Base-by-base conservation (phyloP, 1,284 basidiomycete species). In the Apiotrichum domesticum region DNA sequence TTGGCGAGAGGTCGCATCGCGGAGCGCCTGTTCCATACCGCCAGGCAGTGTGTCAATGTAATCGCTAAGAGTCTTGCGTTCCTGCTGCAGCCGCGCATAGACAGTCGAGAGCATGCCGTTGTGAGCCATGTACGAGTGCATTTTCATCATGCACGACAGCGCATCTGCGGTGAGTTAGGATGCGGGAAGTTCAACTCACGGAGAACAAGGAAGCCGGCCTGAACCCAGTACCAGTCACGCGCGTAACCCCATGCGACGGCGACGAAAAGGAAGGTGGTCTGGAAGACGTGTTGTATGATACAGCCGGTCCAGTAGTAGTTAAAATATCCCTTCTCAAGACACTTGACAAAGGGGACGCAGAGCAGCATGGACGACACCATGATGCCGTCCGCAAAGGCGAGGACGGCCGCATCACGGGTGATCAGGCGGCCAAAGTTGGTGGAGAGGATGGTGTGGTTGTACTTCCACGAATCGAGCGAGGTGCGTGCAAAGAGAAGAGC, bases 211-310 rank as follows among this genome's bases (percentile, higher is more conserved):
- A 93, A 98, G 7, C 94, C 94, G 0, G 91, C 91, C 74, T 98
- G 95, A 1, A 98, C 94, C 94, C 95, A 97, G 41, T 91, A 92
- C 94, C 93, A 98, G 65, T 92, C 83, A 53, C 90, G 86, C 41
- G 75, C 69, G 43, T 68, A 73, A 2, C 75, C 75, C 72, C 73
- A 75, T 63, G 70, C 73, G 32, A 96, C 81, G 2, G 87, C 87
- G 13, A 80, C 76, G 35, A 80, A 81, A 10, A 96, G 80, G 33
- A 90, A 83, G 0, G 77, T 66, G 0, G 86, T 83, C 74, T 96
- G 92, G 59, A 86, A 82, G 9, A 81, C 42, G 72, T 95, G 90
- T 67, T 96, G 93, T 3, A 95, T 70, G 35, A 85, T 66, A 14
- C 87, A 61, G 3, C 90, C 91, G 0, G 80, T 80, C 80, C 82